Base-by-base conservation (phyloP, 768 basidiomycete genomes). In the Russula sp. region DNA sequence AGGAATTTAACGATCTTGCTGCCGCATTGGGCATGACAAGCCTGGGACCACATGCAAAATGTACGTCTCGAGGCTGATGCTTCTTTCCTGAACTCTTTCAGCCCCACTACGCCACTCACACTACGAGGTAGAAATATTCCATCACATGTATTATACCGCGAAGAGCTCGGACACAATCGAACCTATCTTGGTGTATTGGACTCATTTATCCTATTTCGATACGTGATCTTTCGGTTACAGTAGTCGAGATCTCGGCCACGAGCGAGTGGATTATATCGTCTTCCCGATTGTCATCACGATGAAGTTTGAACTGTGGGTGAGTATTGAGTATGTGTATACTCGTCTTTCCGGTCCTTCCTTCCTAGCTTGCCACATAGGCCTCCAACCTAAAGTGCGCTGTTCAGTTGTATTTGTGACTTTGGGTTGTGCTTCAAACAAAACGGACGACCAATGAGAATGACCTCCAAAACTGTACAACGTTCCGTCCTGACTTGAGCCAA, bases 401-500 rank as follows among this genome's bases (percentile, higher is more conserved):
- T 44, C 44, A 50, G 34, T 53, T n/a, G 52, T 11, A 6, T 35
- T 53, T 20, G n/a, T 47, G 45, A 20, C n/a, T 20, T 47, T 16
- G 45, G 20, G 45, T n/a, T 7, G 18, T n/a, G 18, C 44, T 42
- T 42, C 40, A 39, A 31, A 42, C 6, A 47, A 35, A 10, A 37
- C 35, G 9, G 31, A 44, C 18, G 31, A 31, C 4, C 50, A n/a
- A 35, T 40, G 37, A 49, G 22, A 42, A n/a, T 14, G 22, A 22
- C 20, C 6, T 31, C 49, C 42, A 42, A 20, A 14, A n/a, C 9
- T 22, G 49, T 34, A 8, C n/a, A 42, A 18, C 32, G 4, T 72
- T 69, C 80, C 81, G 40, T 70, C 72, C 63, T 82, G 80, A 66
- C 82, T 80, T 18, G 78, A 80, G 11, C 79, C 81, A 81, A 82